Evolutionary conservation across 2,329 filamentous ascomycete genomes (phyloP).

Genomic region (Claviceps sp.): DNA sequence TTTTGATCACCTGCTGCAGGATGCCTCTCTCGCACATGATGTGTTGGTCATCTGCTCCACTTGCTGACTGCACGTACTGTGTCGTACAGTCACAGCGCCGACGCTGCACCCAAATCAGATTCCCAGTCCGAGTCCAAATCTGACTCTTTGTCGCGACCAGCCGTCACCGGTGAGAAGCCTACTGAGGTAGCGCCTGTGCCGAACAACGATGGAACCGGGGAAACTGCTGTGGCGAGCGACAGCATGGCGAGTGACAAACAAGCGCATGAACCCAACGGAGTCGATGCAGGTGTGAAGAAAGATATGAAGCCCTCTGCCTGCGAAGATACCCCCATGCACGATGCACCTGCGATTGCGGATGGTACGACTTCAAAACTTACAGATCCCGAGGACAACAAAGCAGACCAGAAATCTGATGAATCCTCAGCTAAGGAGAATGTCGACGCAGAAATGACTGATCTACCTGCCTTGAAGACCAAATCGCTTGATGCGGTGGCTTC

Average conservation of each 20-base stretch:
- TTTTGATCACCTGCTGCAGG: constrained; percentile 2
- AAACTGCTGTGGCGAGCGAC: constrained; percentile 8
- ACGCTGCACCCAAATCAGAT: constrained; percentile 8
- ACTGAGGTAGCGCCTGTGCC: background rate
- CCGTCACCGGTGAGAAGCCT: background rate
- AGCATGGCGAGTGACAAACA: constrained; percentile 3
- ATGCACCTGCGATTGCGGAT: background rate
- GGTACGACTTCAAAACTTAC: background rate
- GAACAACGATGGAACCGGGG: constrained; percentile 5
- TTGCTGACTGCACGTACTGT: constrained; percentile 1
- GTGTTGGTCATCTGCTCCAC: background rate
- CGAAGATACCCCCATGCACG: constrained; percentile 1
- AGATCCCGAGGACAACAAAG: background rate
- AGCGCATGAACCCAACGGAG: constrained; percentile 1
- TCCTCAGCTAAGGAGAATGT: background rate
- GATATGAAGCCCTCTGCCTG: background rate
- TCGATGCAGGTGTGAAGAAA: background rate
- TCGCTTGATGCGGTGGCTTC: constrained; percentile 8
- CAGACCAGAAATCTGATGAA: background rate
- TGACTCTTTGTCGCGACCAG: constrained; percentile 5
- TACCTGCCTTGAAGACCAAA: constrained; percentile 8
- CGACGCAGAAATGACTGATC: constrained; percentile 16
- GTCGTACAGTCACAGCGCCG: background rate
- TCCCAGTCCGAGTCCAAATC: constrained; percentile 2
- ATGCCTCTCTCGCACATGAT: background rate